Conservation (phyloP, 2,329 filamentous ascomycete species). For the Onygenales sp. region DNA sequence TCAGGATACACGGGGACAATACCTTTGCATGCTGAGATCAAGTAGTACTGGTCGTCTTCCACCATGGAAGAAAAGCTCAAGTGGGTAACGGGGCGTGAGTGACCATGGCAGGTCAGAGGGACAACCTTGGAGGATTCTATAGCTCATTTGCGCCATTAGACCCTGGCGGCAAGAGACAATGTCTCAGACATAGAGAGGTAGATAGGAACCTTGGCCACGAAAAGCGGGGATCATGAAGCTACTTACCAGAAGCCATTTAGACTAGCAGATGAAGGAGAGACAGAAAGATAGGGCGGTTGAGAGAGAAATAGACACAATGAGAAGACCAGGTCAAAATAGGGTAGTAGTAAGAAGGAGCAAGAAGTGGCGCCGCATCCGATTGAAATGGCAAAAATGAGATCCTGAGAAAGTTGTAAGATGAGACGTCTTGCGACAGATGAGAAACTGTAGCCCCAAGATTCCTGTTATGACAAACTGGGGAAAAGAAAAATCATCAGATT, state of each 20-base stretch:
- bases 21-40: conserved; percentile 92
- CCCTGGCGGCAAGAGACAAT: neutral
- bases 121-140: conserved; percentile 37
- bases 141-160: conserved; percentile 1
- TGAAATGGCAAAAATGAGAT: neutral
- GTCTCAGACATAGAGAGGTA: too few species aligned
- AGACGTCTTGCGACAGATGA: conserved; percentile 3
- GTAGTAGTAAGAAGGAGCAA: neutral
- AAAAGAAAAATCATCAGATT: conserved; percentile 19
- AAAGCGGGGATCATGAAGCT: neutral
- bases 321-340: neutral
- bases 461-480: conserved; percentile 4
- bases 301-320: neutral
- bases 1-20: neutral
- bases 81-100: conserved; percentile 85
- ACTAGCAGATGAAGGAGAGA: neutral
- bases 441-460: conserved; percentile 3
- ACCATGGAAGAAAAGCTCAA: conserved; percentile 79
- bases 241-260: conserved; percentile 5
- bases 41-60: conserved; percentile 76
- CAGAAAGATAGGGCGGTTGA: neutral
- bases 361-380: neutral
- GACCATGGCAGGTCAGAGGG: conserved; percentile 86
- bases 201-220: too few species aligned
- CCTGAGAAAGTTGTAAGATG: neutral